Evolutionary conservation across 1,139 yeast species (phyloP).

Genomic region (Lodderomyces parapsilosis): DNA sequence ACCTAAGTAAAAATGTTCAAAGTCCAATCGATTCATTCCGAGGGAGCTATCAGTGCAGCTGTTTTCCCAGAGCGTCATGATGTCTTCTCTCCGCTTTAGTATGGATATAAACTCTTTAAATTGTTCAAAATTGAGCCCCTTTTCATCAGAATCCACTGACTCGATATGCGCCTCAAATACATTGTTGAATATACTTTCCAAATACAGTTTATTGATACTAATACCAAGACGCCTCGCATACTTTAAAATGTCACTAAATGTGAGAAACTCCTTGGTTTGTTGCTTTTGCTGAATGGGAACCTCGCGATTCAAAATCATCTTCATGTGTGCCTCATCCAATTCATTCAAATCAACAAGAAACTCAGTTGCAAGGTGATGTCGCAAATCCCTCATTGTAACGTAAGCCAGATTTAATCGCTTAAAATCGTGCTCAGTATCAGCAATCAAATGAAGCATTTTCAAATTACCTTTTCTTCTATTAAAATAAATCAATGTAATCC

Average conservation of each 20-base stretch:
- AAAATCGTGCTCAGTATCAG: constrained; percentile 62
- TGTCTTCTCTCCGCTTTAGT: constrained; percentile 36
- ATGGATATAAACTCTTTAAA: constrained; percentile 69
- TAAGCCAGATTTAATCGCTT: constrained; percentile 54
- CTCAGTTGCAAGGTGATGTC: constrained; percentile 32
- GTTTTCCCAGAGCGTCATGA: constrained; percentile 30
- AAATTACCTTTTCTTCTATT: constrained; percentile 56
- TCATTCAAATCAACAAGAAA: constrained; percentile 31
- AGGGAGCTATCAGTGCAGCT: constrained; percentile 25
- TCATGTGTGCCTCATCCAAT: constrained; percentile 25
- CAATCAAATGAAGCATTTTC: constrained; percentile 69
- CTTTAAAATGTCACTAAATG: constrained; percentile 65
- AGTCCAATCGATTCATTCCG: constrained; percentile 43
- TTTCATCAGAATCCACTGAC: constrained; percentile 6
- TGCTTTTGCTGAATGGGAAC: constrained; percentile 5
- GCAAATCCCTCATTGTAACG: constrained; percentile 50
- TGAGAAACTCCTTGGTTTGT: constrained; percentile 35
- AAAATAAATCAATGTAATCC: constrained; percentile 80
- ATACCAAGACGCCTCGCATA: constrained; percentile 70
- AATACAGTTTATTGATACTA: constrained; percentile 38
- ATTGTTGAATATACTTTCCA: constrained; percentile 41
- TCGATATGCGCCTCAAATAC: constrained; percentile 24
- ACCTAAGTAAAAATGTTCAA: constrained; percentile 45
- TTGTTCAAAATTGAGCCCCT: constrained; percentile 58
- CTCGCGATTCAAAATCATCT: constrained; percentile 22